phyloP scores from a whole-genome alignment of 164 flowering plant genomes.

The Annona cherimola region DNA sequence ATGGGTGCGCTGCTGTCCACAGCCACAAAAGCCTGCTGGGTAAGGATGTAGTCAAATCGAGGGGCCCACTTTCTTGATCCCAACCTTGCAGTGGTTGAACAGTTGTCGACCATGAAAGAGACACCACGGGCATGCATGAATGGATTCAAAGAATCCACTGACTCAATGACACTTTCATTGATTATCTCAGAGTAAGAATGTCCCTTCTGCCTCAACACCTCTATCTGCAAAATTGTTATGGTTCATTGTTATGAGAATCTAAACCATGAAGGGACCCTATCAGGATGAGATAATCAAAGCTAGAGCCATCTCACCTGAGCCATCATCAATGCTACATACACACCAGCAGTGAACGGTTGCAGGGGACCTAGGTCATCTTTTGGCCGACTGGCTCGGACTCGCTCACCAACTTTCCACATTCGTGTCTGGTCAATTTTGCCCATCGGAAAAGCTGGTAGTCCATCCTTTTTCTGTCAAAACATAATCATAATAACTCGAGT shows the following conservation, averaged over 20 bases:
- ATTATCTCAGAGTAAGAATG: slow-evolving; percentile 97
- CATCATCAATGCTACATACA: slow-evolving; percentile 93
- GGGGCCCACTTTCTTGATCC: slow-evolving; percentile 99
- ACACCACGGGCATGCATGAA: slow-evolving; percentile 99
- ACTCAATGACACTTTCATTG: slow-evolving; percentile 91
- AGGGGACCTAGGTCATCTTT: slow-evolving; percentile 84
- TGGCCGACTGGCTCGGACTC: slow-evolving; percentile 65
- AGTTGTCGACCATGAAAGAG: slow-evolving; percentile 97
- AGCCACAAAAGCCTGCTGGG: slow-evolving; percentile 88
- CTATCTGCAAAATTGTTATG: slow-evolving; percentile 49
- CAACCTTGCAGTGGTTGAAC: slow-evolving; percentile 91
- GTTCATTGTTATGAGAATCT: background rate
- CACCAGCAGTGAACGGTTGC: slow-evolving; percentile 92
- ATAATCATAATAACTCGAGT: background rate
- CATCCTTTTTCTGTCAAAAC: slow-evolving; percentile 77
- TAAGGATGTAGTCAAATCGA: slow-evolving; percentile 83
- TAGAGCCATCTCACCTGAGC: slow-evolving; percentile 59
- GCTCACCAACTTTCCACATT: slow-evolving; percentile 99
- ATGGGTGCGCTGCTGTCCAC: slow-evolving; percentile 60
- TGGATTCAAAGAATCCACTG: slow-evolving; percentile 94
- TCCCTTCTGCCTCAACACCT: slow-evolving; percentile 93
- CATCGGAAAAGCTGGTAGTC: slow-evolving; percentile 98
- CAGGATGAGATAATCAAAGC: background rate
- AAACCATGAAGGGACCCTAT: background rate
- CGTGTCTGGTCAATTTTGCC: slow-evolving; percentile 94